Base-by-base conservation (phyloP, 768 basidiomycete species). In the Termitomyces sp. region DNA sequence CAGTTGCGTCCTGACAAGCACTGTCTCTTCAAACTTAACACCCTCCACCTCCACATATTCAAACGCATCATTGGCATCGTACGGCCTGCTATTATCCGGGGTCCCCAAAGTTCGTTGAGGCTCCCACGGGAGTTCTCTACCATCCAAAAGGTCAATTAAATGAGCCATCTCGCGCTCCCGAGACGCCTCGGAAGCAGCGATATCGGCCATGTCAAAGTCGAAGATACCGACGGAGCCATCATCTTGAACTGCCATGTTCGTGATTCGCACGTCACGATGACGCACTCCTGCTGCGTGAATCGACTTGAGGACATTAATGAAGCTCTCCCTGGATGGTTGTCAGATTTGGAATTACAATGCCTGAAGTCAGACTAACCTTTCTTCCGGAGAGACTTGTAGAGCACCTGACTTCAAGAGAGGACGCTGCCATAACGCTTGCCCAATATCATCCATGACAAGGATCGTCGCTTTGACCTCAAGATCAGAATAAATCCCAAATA, bases 161-260 rank as follows among this genome's bases (percentile, higher is more conserved):
- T 60, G 59, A 36, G 29, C 54, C 48, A 60, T 58, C 46, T 60
- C 60, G 8, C 60, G 60, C n/a, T 48, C 31, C 18, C 56, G 50
- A 34, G 60, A 56, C 4, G 41, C 51, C n/a, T 53, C 45, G 9
- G 56, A 58, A 41, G 56, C 51, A 13, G 48, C 26, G 15, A 61
- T 41, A 26, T 54, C 50, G 7, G 66, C 60, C 29, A 60, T 52
- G 50, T 70, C 68, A 52, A 71, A 70, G 55, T 71, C 70, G 28
- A 67, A 66, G 37, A 70, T 64, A 34, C 45, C 60, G 31, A 64
- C 62, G 12, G 46, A 42, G 5, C 64, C 64, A 1, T 55, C 51
- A 24, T 64, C 53, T 31, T 65, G 55, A 42, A 67, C 46, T n/a
- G 64, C 56, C 39, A 71, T 51, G 39, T 70, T 71, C 13, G 60